Evolutionary conservation across 352 stramenopile genomes (phyloP).

Genomic region (Aphanomyces stellatus): DNA sequence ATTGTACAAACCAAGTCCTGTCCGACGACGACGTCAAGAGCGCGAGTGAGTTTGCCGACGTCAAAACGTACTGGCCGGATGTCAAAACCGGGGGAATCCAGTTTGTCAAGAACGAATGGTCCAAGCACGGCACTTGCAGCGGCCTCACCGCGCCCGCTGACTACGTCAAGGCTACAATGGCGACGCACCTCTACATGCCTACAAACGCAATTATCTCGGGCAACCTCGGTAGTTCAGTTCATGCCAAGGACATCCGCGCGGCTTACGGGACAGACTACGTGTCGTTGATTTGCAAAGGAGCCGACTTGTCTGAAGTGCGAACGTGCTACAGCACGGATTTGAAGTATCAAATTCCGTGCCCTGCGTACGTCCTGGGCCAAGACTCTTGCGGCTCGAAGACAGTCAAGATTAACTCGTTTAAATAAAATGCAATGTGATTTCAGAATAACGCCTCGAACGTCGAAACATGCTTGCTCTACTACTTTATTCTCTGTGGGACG

Average conservation of each 20-base stretch:
- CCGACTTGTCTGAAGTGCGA: conserved; percentile 56
- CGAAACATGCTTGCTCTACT: too few relatives aligned
- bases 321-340: conserved; percentile 65
- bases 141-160: conserved; percentile 65
- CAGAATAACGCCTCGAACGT: too few relatives aligned
- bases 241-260: conserved; percentile 31
- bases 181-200: conserved; percentile 57
- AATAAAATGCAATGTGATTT: too few relatives aligned
- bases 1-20: too few relatives aligned
- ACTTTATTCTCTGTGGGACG: too few relatives aligned
- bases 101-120: conserved; percentile 93
- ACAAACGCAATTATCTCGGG: conserved; percentile 43
- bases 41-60: conserved; percentile 50
- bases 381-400: conserved; percentile 46
- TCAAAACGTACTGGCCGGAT: conserved; percentile 82
- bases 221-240: conserved; percentile 41
- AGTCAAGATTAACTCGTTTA: neutral
- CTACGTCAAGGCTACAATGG: conserved; percentile 80
- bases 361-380: conserved; percentile 48
- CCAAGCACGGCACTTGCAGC: conserved; percentile 89
- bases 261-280: conserved; percentile 21
- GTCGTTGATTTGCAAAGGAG: conserved; percentile 25
- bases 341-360: conserved; percentile 34
- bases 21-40: too few relatives aligned
- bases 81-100: conserved; percentile 51